These are phyloP conservation scores for Gossypium davidsonii DNA, from an alignment of 441 rosid genomes.

Conservation along the genomic window DNA sequence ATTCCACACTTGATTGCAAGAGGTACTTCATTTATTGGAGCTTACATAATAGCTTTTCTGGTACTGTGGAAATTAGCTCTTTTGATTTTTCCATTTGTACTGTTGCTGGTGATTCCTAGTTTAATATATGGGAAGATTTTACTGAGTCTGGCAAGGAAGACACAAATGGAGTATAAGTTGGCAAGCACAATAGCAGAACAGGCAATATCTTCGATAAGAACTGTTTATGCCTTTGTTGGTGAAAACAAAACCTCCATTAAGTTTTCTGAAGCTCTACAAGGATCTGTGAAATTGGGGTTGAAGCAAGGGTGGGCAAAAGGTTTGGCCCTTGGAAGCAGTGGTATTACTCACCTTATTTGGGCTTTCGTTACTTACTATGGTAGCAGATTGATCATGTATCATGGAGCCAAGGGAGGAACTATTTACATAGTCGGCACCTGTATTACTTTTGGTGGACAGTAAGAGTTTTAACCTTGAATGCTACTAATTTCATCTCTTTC, in stretches of 20 bases:
- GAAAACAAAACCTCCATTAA: conserved; percentile 47
- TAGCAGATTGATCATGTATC: conserved; percentile 79
- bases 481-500: too few species aligned
- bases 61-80: conserved; percentile 66
- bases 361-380: conserved; percentile 69
- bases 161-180: conserved; percentile 54
- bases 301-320: conserved; percentile 74
- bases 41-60: conserved; percentile 47
- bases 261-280: conserved; percentile 57
- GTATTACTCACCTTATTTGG: conserved; percentile 63
- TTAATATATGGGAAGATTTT: conserved; percentile 56
- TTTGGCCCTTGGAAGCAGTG: conserved; percentile 68
- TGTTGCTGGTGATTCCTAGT: conserved; percentile 56
- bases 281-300: conserved; percentile 54
- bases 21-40: conserved; percentile 38
- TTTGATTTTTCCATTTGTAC: conserved; percentile 51
- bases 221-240: conserved; percentile 66
- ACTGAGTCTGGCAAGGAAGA: conserved; percentile 48
- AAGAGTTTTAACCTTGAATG: conserved; percentile 24
- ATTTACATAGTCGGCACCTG: conserved; percentile 52
- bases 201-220: conserved; percentile 62
- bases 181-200: conserved; percentile 68
- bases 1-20: conserved; percentile 56
- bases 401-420: conserved; percentile 70
- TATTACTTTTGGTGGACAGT: conserved; percentile 62